phyloP scores from a whole-genome alignment of 495 filamentous ascomycete species.

The Aspergillus sclerotioniger region DNA sequence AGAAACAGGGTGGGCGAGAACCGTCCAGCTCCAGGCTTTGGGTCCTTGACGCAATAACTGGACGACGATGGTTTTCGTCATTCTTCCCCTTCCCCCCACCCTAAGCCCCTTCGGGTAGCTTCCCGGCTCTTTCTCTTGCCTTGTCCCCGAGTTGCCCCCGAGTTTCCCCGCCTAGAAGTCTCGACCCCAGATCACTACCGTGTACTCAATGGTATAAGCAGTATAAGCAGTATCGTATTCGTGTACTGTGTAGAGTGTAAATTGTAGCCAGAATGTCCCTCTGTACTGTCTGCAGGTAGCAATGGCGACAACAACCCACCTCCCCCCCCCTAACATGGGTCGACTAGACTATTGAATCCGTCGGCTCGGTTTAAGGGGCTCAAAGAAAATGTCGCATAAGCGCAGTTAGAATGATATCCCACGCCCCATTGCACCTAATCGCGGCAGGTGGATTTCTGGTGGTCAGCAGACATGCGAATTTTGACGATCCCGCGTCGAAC shows the following conservation, averaged over 20 bases:
- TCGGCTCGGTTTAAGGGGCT: background rate
- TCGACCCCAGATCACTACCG: background rate
- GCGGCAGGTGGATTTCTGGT: background rate
- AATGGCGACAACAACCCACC: background rate
- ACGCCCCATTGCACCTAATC: background rate
- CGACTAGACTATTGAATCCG: background rate
- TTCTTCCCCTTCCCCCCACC: background rate
- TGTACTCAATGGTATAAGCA: no score
- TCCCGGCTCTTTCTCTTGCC: background rate
- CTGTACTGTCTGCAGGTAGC: no score
- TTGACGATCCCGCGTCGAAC: slow-evolving; percentile 5
- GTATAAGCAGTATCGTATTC: background rate
- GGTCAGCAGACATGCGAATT: slow-evolving; percentile 24
- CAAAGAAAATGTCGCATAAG: background rate
- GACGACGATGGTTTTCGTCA: slow-evolving; percentile 2
- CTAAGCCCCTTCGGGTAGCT: background rate
- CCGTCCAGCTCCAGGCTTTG: no score
- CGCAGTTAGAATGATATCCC: background rate
- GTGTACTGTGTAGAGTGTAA: background rate
- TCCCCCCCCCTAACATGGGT: background rate
- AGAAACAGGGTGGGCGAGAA: slow-evolving; percentile 1
- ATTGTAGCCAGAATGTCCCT: no score
- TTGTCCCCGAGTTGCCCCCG: background rate
- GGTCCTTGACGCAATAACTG: slow-evolving; percentile 6
- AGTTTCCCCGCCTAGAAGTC: slow-evolving; percentile 5